A percentile compares a stretch with the other conserved stretches of the same genome.
Conservation (phyloP, 441 rosid species). For the Breynia disticha region DNA sequence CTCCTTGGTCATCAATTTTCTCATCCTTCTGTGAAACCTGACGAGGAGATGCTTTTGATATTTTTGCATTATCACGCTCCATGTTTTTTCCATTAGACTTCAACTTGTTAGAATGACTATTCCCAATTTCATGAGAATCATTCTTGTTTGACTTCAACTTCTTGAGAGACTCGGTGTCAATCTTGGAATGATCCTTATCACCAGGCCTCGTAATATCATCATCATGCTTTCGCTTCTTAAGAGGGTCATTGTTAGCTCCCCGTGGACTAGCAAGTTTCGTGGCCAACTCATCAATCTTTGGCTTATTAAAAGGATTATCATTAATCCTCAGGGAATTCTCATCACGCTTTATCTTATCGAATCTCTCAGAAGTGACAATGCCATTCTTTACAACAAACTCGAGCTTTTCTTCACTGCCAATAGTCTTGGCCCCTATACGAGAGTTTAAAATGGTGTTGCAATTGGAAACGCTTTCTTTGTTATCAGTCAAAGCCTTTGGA, state of each 20-base stretch:
- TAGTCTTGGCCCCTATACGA: neutral
- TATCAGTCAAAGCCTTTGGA: too few species aligned
- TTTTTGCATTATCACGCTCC: conserved; percentile 15
- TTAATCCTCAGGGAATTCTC: conserved; percentile 12
- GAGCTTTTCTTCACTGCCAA: too few species aligned
- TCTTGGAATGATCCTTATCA: neutral
- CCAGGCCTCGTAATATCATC: neutral
- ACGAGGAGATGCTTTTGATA: conserved; percentile 13
- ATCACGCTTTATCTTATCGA: too few species aligned
- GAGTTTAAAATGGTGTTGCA: conserved; percentile 12
- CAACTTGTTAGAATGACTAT: too few species aligned
- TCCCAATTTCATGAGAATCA: too few species aligned
- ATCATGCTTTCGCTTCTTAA: neutral
- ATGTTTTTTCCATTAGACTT: too few species aligned
- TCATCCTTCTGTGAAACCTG: too few species aligned
- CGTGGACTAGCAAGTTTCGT: conserved; percentile 8
- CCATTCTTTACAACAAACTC: too few species aligned
- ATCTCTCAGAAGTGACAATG: too few species aligned
- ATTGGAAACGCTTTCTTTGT: conserved; percentile 9
- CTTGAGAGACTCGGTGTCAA: too few species aligned
- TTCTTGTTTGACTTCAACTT: too few species aligned
- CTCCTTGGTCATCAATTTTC: too few species aligned
- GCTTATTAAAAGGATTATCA: conserved; percentile 16
- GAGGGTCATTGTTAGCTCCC: neutral
- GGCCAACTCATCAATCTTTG: conserved; percentile 25